A percentile compares a stretch with the other conserved stretches of the same genome.
Conservation (phyloP, 2,329 filamentous ascomycete species). For the Xylariaceae sp. region DNA sequence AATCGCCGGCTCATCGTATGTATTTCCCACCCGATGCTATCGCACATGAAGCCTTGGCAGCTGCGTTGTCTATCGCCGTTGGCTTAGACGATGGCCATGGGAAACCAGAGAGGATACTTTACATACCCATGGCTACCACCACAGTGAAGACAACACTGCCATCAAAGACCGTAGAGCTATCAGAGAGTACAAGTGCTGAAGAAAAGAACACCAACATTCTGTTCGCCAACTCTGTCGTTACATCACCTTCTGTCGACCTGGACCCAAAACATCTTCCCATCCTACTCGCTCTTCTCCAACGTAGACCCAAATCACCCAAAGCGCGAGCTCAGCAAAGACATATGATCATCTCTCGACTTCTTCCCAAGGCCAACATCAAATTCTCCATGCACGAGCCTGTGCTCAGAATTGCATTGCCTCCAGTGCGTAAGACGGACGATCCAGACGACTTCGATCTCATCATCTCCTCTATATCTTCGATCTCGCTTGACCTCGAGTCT, state of each 20-base stretch:
- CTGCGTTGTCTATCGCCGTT: conserved; percentile 87
- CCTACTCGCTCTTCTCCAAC: conserved; percentile 71
- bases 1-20: conserved; percentile 94
- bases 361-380: conserved; percentile 93
- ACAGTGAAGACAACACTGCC: conserved; percentile 91
- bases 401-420: conserved; percentile 80
- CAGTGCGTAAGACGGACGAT: conserved; percentile 62
- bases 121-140: conserved; percentile 96
- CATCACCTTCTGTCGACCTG: conserved; percentile 89
- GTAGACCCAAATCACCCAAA: conserved; percentile 43
- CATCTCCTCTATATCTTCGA: conserved; percentile 90
- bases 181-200: conserved; percentile 66
- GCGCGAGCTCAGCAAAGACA: conserved; percentile 52
- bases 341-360: conserved; percentile 78
- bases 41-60: conserved; percentile 89
- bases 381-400: conserved; percentile 97
- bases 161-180: conserved; percentile 85
- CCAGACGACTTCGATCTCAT: conserved; percentile 89
- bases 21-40: conserved; percentile 93
- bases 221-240: conserved; percentile 93
- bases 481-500: conserved; percentile 90
- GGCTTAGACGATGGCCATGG: conserved; percentile 88
- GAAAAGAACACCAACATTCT: conserved; percentile 95
- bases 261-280: conserved; percentile 89
- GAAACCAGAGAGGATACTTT: conserved; percentile 81